Base-by-base conservation (phyloP, 2,329 filamentous ascomycete genomes). In the Xylariaceae sp. region DNA sequence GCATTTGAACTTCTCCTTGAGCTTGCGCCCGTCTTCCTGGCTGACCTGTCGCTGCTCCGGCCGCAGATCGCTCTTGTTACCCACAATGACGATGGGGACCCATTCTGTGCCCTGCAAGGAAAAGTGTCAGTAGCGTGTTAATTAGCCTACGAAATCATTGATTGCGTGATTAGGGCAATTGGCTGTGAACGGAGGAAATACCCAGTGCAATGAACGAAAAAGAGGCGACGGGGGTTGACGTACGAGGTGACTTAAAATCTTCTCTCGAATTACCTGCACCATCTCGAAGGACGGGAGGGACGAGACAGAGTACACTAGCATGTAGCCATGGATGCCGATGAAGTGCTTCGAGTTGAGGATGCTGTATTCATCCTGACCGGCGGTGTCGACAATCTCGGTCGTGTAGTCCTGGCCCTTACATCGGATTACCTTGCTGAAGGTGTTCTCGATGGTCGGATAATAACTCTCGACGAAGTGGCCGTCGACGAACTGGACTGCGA, bases 361-460 rank as follows among this genome's bases (percentile, higher is more conserved):
- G 73, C 91, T 96, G 81, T 99, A 99, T 77, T 99, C 95, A 80
- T 99, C 95, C 89, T 96, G 93, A 59, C 95, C 95, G 50, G 95
- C 95, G 24, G 95, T 99, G 74, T 99, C 95, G 74, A 99, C 95
- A 70, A 99, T 98, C 79, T 99, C 95, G 11, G 93, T 96, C 48
- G 91, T 87, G 76, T 88, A 99, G 65, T 98, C 95, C 75, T 97
- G 92, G 47, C 90, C 89, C 76, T 95, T 96, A 76, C 90, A 89
- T 69, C 91, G 90, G 74, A 99, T 96, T 66, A 92, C 88, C 75
- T 96, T 96, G 81, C 90, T 96, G 75, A 99, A 99, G 2, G 94
- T 98, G 76, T 98, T 99, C 76, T 99, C 95, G 71, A 99, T 98
- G 36, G 95, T 99, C 31, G 95, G 95, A 75, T 99, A 99, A 78